phyloP scores from a whole-genome alignment of 108 stramenopile species.

The Cyclotella kingstonii region DNA sequence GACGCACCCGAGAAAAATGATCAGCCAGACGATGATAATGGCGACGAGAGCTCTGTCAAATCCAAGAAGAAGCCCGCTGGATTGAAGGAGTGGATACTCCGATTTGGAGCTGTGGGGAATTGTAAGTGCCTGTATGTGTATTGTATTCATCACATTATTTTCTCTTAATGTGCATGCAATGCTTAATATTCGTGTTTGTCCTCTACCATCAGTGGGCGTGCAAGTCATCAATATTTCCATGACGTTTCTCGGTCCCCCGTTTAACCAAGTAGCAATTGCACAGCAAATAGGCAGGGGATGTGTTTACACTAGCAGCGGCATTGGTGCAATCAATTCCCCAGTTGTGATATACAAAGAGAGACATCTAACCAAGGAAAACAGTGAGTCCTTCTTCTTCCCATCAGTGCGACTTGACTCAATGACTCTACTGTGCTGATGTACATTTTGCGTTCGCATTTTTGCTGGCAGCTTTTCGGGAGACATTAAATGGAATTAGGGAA shows the following conservation, averaged over 20 bases:
- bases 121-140: slow-evolving; percentile 6
- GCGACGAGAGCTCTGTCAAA: neutral
- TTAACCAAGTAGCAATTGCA: neutral
- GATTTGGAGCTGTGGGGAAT: slow-evolving; percentile 21
- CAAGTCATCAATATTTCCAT: slow-evolving; percentile 19
- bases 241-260: neutral
- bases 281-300: neutral
- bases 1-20: neutral
- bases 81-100: slow-evolving; percentile 12
- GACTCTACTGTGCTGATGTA: neutral
- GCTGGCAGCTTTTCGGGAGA: slow-evolving; percentile 20
- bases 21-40: too few relatives aligned
- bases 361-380: slow-evolving; percentile 39
- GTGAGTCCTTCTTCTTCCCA: slow-evolving; percentile 3
- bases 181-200: neutral
- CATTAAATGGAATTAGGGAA: slow-evolving; percentile 39
- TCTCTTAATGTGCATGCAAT: neutral
- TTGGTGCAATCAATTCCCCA: slow-evolving; percentile 24
- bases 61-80: slow-evolving; percentile 2
- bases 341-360: slow-evolving; percentile 29
- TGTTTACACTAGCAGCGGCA: slow-evolving; percentile 22
- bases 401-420: neutral
- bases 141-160: neutral
- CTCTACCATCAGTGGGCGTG: slow-evolving; percentile 10
- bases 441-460: neutral